Evolutionary conservation across 2,329 filamentous ascomycete genomes (phyloP).

Genomic region (Aspergillus clavatus): DNA sequence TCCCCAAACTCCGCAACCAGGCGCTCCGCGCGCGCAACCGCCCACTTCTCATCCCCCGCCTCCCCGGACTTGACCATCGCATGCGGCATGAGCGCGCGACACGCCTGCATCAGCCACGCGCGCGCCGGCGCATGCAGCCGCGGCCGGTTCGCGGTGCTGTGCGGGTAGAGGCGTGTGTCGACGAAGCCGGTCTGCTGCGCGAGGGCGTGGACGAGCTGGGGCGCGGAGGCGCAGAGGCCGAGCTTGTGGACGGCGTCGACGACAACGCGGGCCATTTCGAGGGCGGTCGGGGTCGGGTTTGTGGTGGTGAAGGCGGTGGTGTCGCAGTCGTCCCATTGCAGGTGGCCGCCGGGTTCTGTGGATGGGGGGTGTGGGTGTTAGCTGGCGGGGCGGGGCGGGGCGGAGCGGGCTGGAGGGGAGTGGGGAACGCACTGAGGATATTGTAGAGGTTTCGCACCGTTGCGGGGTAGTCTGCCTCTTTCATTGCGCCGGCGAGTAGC

Average conservation of each 20-base stretch:
- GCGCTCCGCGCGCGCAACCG: constrained; percentile 5
- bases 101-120: constrained; percentile 15
- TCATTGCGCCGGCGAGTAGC: constrained; percentile 24
- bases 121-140: constrained; percentile 9
- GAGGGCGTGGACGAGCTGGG: constrained; percentile 12
- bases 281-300: constrained; percentile 5
- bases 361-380: too few relatives aligned
- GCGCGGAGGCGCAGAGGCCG: constrained; percentile 9
- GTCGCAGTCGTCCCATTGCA: constrained; percentile 28
- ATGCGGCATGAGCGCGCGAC: constrained; percentile 11
- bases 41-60: constrained; percentile 5
- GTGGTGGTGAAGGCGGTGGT: constrained; percentile 14
- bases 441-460: constrained; percentile 23
- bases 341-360: constrained; percentile 23
- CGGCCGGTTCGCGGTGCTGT: constrained; percentile 11
- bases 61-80: constrained; percentile 12
- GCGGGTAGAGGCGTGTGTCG: constrained; percentile 8
- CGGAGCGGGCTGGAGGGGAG: neutral
- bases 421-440: constrained; percentile 27
- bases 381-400: too few relatives aligned
- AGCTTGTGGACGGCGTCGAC: constrained; percentile 12
- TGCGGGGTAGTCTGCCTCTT: constrained; percentile 16
- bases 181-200: constrained; percentile 5
- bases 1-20: constrained; percentile 15
- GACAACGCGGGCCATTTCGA: constrained; percentile 6